Conservation (phyloP, 345 rosid genomes). For the Eucalyptus cladocalyx region DNA sequence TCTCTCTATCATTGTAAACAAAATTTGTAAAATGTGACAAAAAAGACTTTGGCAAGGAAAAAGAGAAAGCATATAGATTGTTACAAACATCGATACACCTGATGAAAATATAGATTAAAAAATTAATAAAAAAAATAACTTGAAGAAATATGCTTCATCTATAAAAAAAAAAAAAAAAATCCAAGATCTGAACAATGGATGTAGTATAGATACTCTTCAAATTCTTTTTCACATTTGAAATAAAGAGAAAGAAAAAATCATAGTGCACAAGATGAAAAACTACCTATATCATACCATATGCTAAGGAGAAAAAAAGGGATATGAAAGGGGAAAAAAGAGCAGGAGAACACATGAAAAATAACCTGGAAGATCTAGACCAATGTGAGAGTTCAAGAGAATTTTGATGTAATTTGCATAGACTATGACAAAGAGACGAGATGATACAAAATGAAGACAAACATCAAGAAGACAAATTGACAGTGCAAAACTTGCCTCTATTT, state of each 20-base stretch:
- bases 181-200: background rate
- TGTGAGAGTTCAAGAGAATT: background rate
- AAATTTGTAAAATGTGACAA: no score
- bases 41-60: background rate
- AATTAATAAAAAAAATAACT: background rate
- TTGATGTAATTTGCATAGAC: background rate
- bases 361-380: no score
- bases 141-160: background rate
- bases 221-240: background rate
- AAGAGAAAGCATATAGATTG: background rate
- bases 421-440: background rate
- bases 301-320: background rate
- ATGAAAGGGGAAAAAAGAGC: background rate
- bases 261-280: background rate
- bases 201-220: background rate
- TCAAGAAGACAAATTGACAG: background rate
- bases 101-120: background rate
- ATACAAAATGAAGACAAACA: background rate
- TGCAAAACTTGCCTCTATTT: background rate
- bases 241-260: background rate
- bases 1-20: no score
- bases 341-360: no score
- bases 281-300: background rate
- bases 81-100: background rate
- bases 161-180: background rate